Conservation (phyloP, 495 filamentous ascomycete species). For the Parathielavia hyrcaniae region DNA sequence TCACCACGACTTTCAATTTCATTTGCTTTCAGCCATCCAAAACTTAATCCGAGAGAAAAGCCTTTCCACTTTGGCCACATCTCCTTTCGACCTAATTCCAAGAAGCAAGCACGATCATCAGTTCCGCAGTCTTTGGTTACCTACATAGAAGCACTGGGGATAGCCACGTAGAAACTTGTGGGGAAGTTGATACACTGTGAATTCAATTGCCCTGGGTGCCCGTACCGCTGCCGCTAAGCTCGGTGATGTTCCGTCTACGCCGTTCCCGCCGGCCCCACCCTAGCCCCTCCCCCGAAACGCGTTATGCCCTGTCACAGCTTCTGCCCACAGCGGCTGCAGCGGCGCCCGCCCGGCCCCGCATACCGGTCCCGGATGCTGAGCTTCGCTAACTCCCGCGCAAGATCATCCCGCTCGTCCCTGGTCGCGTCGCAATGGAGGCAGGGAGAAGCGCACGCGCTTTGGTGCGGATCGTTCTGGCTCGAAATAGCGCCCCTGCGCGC, state of each 20-base stretch:
- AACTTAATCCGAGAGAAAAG: no score
- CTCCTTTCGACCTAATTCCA: no score
- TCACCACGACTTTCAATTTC: no score
- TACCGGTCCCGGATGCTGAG: conserved; percentile 6
- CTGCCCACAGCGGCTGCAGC: conserved; percentile 7
- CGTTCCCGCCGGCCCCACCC: not conserved
- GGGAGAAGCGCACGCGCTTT: conserved; percentile 11
- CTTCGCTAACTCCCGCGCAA: conserved; percentile 11
- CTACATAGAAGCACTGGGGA: no score
- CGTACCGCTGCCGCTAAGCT: not conserved
- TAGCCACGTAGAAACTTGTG: not conserved
- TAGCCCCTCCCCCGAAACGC: no score
- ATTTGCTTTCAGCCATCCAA: no score
- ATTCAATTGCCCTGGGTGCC: not conserved
- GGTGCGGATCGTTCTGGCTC: conserved; percentile 8
- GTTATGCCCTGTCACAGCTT: conserved; percentile 9
- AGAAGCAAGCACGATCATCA: no score
- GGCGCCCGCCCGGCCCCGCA: conserved; percentile 3
- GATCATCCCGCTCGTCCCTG: conserved; percentile 9
- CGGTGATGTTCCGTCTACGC: no score
- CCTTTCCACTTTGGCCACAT: no score
- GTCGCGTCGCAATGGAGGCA: conserved; percentile 5
- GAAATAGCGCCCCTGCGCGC: conserved; percentile 1
- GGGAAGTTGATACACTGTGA: not conserved
- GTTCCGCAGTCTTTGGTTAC: no score